Conservation (phyloP, 768 basidiomycete species). For the Mycena metata region DNA sequence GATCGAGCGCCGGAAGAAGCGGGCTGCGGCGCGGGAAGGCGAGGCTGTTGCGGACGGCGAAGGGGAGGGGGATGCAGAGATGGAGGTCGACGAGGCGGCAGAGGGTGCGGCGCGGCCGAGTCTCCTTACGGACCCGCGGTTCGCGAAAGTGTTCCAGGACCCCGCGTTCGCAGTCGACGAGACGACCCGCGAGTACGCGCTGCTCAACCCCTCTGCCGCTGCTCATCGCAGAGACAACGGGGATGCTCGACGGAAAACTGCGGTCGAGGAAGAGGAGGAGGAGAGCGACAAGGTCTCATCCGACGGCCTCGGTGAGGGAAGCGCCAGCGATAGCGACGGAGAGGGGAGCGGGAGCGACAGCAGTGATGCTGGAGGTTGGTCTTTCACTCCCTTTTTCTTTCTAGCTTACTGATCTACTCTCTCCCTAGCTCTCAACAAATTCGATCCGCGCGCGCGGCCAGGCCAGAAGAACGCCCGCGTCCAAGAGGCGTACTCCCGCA, state of each 20-base stretch:
- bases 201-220: conserved; percentile 92
- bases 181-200: conserved; percentile 86
- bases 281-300: conserved; percentile 82
- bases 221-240: conserved; percentile 60
- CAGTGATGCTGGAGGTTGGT: conserved; percentile 69
- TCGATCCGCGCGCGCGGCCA: conserved; percentile 63
- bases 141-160: conserved; percentile 91
- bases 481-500: conserved; percentile 60
- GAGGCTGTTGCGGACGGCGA: conserved; percentile 56
- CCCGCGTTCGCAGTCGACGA: conserved; percentile 95
- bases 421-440: conserved; percentile 61
- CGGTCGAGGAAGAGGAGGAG: conserved; percentile 90
- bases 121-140: conserved; percentile 88
- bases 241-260: conserved; percentile 69
- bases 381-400: conserved; percentile 17
- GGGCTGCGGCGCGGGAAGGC: conserved; percentile 56
- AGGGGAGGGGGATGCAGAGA: conserved; percentile 51
- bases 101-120: conserved; percentile 46
- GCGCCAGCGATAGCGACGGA: conserved; percentile 59
- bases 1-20: conserved; percentile 66
- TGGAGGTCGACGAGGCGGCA: conserved; percentile 42
- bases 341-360: conserved; percentile 59
- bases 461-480: conserved; percentile 62
- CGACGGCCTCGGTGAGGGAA: conserved; percentile 61
- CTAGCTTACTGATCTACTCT: conserved; percentile 4